Conservation (phyloP, 2,329 filamentous ascomycete genomes). For the Zasmidium citrigriseum region DNA sequence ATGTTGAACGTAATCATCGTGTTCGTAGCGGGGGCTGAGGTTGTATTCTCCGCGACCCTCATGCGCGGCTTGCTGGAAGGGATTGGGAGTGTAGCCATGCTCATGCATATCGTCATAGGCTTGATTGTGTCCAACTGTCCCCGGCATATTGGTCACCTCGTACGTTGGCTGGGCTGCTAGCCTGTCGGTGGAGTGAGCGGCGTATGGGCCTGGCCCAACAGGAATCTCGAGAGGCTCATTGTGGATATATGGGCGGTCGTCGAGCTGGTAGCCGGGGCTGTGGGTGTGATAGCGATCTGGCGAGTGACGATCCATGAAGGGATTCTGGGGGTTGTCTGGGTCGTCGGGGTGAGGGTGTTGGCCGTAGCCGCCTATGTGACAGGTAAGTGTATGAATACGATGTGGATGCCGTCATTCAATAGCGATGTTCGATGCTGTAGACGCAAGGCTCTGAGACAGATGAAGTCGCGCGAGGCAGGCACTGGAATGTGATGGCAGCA, state of each 20-base stretch:
- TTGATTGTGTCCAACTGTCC: conserved; percentile 64
- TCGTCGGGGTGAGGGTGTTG: conserved; percentile 20
- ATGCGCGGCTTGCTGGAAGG: conserved; percentile 43
- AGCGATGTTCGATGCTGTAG: conserved; percentile 1
- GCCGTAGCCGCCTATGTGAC: conserved; percentile 22
- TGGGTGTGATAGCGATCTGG: conserved; percentile 71
- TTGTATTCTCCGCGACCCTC: conserved; percentile 56
- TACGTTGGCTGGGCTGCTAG: conserved; percentile 83
- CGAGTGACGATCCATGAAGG: conserved; percentile 35
- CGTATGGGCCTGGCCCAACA: conserved; percentile 55
- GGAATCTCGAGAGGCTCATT: conserved; percentile 68
- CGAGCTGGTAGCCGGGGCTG: conserved; percentile 75
- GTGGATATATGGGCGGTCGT: conserved; percentile 70
- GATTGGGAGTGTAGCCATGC: conserved; percentile 46
- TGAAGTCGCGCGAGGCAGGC: conserved; percentile 7
- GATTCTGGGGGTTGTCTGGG: conserved; percentile 18
- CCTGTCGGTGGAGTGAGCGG: conserved; percentile 64
- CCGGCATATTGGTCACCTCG: conserved; percentile 68
- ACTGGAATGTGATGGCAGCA: conserved; percentile 16
- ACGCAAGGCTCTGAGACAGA: neutral
- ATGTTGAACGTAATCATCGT: conserved; percentile 78
- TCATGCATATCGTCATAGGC: conserved; percentile 56
- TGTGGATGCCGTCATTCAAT: neutral
- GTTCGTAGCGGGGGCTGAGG: conserved; percentile 74
- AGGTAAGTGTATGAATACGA: conserved; percentile 9